A percentile compares a stretch with the other conserved stretches of the same genome.
Conservation (phyloP, 164 flowering plant species). For the Tetracentron sinense region DNA sequence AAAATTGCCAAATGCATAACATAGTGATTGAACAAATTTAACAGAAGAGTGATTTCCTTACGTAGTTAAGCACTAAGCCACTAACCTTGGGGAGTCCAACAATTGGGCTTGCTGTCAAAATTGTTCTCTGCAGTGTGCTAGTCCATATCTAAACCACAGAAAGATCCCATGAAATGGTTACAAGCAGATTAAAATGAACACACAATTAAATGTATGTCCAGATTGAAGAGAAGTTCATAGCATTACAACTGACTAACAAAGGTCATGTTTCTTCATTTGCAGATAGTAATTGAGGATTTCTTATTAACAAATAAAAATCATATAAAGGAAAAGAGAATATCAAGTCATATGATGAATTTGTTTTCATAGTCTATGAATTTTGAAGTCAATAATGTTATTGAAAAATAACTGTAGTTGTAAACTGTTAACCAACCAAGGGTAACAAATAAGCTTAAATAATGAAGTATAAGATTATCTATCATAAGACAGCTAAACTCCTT, state of each 20-base stretch:
- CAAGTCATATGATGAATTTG: background rate
- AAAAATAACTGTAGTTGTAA: too few relatives aligned
- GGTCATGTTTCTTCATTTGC: too few relatives aligned
- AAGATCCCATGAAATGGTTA: background rate
- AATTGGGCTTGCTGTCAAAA: constrained; percentile 84
- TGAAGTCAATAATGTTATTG: background rate
- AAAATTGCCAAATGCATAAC: background rate
- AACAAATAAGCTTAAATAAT: background rate
- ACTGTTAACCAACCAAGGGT: background rate
- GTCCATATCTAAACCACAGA: constrained; percentile 83
- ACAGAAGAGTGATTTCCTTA: background rate
- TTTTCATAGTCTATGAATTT: background rate
- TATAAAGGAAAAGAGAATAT: background rate
- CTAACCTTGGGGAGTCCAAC: constrained; percentile 95
- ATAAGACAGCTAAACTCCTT: too few relatives aligned
- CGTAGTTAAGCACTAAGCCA: constrained; percentile 41
- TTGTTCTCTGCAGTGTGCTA: constrained; percentile 93
- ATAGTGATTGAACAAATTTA: constrained; percentile 2
- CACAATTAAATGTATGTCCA: background rate
- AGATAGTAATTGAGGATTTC: too few relatives aligned
- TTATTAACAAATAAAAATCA: background rate
- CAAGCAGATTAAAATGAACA: constrained; percentile 2
- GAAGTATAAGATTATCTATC: too few relatives aligned
- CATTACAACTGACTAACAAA: background rate
- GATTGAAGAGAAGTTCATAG: background rate